Conservation (phyloP, 148 eudicot species). For the Amaranthus hypochondriacus region DNA sequence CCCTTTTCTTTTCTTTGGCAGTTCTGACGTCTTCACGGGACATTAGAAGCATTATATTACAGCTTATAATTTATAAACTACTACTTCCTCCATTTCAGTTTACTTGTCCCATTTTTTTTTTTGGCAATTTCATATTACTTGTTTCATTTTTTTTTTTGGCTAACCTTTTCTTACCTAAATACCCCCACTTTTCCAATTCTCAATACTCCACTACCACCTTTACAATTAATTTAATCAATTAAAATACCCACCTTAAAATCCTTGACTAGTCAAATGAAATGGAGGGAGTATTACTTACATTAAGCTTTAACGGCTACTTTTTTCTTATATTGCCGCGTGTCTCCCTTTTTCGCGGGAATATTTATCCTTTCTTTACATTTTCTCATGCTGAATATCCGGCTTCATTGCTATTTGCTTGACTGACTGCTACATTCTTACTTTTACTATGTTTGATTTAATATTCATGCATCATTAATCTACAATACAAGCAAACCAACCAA, state of each 20-base stretch:
- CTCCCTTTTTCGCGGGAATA: slow-evolving; percentile 28
- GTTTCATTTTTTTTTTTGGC: too few relatives aligned
- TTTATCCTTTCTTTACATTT: slow-evolving; percentile 4
- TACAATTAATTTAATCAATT: too few relatives aligned
- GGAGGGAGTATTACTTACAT: too few relatives aligned
- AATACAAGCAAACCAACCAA: neutral
- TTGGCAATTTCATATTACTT: too few relatives aligned
- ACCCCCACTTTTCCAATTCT: too few relatives aligned
- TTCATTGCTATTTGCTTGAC: slow-evolving; percentile 9
- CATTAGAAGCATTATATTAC: neutral
- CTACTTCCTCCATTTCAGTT: slow-evolving; percentile 1
- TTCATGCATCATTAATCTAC: neutral
- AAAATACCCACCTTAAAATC: too few relatives aligned
- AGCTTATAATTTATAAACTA: neutral
- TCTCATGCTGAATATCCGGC: slow-evolving; percentile 21
- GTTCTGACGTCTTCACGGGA: slow-evolving; percentile 16
- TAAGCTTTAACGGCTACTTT: slow-evolving; percentile 31
- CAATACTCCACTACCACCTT: too few relatives aligned
- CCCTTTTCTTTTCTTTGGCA: neutral
- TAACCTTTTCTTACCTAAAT: too few relatives aligned
- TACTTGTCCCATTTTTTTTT: too few relatives aligned
- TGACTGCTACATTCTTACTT: neutral
- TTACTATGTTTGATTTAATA: neutral
- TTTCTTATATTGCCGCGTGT: slow-evolving; percentile 19
- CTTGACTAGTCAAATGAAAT: too few relatives aligned